Evolutionary conservation across 768 basidiomycete genomes (phyloP), one percentile per base, ranked within the genome.

Genomic region (Inosperma sp.): DNA sequence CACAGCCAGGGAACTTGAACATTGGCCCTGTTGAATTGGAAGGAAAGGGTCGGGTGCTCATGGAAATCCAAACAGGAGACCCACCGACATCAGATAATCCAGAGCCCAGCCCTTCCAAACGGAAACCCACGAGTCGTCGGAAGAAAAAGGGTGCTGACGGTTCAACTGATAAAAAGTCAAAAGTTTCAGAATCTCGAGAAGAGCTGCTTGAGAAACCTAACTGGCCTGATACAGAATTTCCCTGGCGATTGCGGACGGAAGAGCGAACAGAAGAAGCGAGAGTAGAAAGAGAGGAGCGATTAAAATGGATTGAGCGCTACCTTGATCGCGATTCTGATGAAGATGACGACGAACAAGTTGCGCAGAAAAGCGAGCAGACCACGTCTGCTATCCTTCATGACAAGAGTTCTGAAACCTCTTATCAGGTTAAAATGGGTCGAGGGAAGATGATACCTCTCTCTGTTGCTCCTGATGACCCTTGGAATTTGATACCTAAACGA

Each of bases 221-320:
- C 60, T 91, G 89, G 88, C 84, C 83, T 6, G 89, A 92, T 59
- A 56, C 72, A 7, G 81, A 82, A 65, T 90, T 89, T 59, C 88
- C 89, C 17, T 92, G 88, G 89, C 77, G 77, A 42, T 62, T 83
- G 56, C 72, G 82, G 48, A 72, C 70, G n/a, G 73, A 79, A 54
- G 77, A 83, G 62, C 74, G 77, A 26, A 68, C 70, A 19, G 78
- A 81, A 42, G 56, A 72, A 39, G 72, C 73, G 19, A 78, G 76
- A 58, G 73, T 74, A 25, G 76, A 82, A 59, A 73, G 81, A 57
- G 78, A 77, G 57, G 81, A 85, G 59, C 76, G 81, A 45, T 58
- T 88, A 61, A 72, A 72, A 52, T 75, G 78, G 73, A 85, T 92
- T 42, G 83, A 83, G 61, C 72, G 75, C 26, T 92, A 86, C 63